Conservation (phyloP, 2,329 filamentous ascomycete species). For the Fonsecaea pedrosoi region DNA sequence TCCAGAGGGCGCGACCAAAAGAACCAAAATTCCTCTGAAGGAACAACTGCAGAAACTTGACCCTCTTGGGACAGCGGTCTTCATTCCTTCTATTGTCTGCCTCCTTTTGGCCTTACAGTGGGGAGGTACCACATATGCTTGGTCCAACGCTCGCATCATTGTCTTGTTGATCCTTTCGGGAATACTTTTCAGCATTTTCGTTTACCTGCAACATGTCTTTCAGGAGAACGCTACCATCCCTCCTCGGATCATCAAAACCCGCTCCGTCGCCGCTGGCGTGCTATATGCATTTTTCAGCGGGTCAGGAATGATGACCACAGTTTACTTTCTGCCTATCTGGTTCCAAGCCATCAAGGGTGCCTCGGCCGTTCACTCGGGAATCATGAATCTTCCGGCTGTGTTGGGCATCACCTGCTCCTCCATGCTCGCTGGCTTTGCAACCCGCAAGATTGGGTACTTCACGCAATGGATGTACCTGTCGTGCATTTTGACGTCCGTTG, state of each 20-base stretch:
- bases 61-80: conserved; percentile 65
- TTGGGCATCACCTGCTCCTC: conserved; percentile 33
- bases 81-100: conserved; percentile 65
- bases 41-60: conserved; percentile 53
- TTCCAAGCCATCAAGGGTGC: conserved; percentile 45
- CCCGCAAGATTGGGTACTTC: conserved; percentile 45
- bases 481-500: conserved; percentile 40
- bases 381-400: conserved; percentile 37
- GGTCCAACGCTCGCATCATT: conserved; percentile 45
- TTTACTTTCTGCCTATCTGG: conserved; percentile 43
- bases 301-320: conserved; percentile 33
- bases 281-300: conserved; percentile 48
- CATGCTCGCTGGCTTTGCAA: conserved; percentile 38
- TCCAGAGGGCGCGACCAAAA: conserved; percentile 29
- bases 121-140: conserved; percentile 48
- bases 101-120: conserved; percentile 69
- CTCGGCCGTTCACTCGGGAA: conserved; percentile 44
- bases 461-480: conserved; percentile 47
- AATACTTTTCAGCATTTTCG: conserved; percentile 46
- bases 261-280: conserved; percentile 60
- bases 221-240: conserved; percentile 66
- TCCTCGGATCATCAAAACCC: conserved; percentile 57
- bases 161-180: conserved; percentile 44
- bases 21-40: conserved; percentile 36
- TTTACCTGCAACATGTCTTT: conserved; percentile 59